phyloP scores from a whole-genome alignment of 2,329 filamentous ascomycete species.

The Neopestalotiopsis sp. region DNA sequence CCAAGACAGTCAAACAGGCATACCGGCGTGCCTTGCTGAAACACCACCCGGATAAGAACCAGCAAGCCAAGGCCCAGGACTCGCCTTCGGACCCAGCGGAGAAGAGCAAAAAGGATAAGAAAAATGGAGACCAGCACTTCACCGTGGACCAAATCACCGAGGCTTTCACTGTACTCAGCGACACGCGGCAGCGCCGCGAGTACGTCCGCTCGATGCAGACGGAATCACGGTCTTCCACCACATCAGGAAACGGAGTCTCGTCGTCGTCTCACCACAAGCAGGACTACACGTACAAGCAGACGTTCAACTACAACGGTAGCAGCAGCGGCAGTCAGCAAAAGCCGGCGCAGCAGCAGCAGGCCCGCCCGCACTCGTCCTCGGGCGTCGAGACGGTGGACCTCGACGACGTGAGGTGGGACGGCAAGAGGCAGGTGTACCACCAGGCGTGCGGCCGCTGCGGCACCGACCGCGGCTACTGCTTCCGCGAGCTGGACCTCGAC shows the following conservation, averaged over 20 bases:
- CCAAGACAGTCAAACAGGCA: slow-evolving; percentile 60
- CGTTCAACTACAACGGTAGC: slow-evolving; percentile 19
- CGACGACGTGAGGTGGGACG: slow-evolving; percentile 65
- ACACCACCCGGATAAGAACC: slow-evolving; percentile 68
- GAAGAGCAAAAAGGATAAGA: slow-evolving; percentile 12
- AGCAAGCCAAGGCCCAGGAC: slow-evolving; percentile 23
- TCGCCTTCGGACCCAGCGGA: slow-evolving; percentile 18
- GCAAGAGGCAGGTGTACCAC: slow-evolving; percentile 55
- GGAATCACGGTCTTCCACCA: slow-evolving; percentile 23
- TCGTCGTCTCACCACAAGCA: slow-evolving; percentile 15
- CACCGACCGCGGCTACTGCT: slow-evolving; percentile 64
- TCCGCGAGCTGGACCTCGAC: slow-evolving; percentile 65
- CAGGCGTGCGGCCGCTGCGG: slow-evolving; percentile 65
- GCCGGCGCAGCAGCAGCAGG: slow-evolving; percentile 23
- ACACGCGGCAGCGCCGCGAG: slow-evolving; percentile 50
- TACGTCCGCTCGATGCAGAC: slow-evolving; percentile 58
- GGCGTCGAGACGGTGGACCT: slow-evolving; percentile 70
- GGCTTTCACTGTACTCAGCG: slow-evolving; percentile 63
- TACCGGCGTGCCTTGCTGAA: slow-evolving; percentile 69
- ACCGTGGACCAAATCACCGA: slow-evolving; percentile 69
- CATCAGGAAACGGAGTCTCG: not conserved
- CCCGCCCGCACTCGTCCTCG: slow-evolving; percentile 32
- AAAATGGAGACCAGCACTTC: slow-evolving; percentile 35
- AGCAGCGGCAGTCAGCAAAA: slow-evolving; percentile 20
- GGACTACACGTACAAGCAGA: slow-evolving; percentile 27